Base-by-base conservation (phyloP, 495 filamentous ascomycete genomes). In the Aspergillus baeticus region DNA sequence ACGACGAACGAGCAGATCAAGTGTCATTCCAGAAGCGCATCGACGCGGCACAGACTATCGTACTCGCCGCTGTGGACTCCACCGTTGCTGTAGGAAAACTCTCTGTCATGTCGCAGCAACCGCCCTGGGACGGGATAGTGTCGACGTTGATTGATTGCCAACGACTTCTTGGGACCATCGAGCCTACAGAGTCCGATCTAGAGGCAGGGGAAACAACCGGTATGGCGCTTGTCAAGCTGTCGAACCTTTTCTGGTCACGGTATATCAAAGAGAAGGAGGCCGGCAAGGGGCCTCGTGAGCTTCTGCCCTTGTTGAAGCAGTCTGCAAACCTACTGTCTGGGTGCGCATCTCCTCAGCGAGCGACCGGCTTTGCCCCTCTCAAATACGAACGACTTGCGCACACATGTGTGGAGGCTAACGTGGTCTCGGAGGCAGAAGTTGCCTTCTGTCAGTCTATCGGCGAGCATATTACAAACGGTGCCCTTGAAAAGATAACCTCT, bases 191-290 rank as follows among this genome's bases (percentile, higher is more conserved):
- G 20, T 18, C 50, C 29, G 59, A 73, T 17, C 34, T 56, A 8
- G 26, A 37, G 11, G 37, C 50, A 6, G 47, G 55, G 11, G 66
- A 76, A 15, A 57, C 57, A 23, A 61, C 63, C 15, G 66, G 66
- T 0, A 56, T 61, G 54, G 67, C 60, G 8, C 58, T 75, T 50
- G 75, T 77, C 38, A 69, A 86, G 64, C 76, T 96, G 26, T 94
- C 91, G 0, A 90, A 92, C 65, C 73, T 91, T 14, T 92, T 91
- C 65, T 94, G 88, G 77, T 76, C 84, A 18, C 81, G 86, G 20
- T 81, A 83, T 51, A 64, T 81, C 35, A 77, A 80, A 55, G 68
- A 77, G 14, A 79, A 76, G 54, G 75, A 78, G 51, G 50, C 59
- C 29, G 71, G 72, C 3, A 71, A 68, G 50, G 63, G 66, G 0